These are phyloP conservation scores for Yamadazyma aaseri DNA, from an alignment of 1,139 yeast genomes.

Conservation along the genomic window DNA sequence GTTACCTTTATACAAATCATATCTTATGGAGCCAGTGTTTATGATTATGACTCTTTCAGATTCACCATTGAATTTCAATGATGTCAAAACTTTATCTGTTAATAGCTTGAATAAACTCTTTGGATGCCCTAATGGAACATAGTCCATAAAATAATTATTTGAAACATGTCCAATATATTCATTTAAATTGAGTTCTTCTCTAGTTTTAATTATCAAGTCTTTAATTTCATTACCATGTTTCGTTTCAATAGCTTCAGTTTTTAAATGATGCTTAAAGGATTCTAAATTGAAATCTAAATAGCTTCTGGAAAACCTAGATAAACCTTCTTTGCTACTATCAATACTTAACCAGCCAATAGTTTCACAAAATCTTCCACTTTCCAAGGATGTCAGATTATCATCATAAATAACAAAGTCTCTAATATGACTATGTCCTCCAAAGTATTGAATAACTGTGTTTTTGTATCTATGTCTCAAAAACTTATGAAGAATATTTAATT, in stretches of 20 bases:
- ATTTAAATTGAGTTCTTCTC: conserved; percentile 55
- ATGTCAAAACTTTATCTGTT: conserved; percentile 56
- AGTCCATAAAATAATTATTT: conserved; percentile 59
- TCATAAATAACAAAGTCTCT: conserved; percentile 80
- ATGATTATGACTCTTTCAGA: conserved; percentile 61
- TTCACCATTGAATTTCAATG: conserved; percentile 29
- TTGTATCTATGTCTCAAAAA: conserved; percentile 61
- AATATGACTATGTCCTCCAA: conserved; percentile 95
- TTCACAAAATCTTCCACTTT: conserved; percentile 91
- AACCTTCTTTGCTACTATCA: conserved; percentile 18
- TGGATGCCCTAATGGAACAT: conserved; percentile 63
- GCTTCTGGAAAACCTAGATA: conserved; percentile 46
- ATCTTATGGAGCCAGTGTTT: conserved; percentile 88
- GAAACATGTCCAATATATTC: conserved; percentile 64
- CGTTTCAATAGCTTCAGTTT: conserved; percentile 39
- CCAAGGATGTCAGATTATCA: conserved; percentile 66
- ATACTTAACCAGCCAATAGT: conserved; percentile 86
- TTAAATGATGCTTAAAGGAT: conserved; percentile 63
- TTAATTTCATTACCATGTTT: conserved; percentile 51
- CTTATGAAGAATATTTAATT: conserved; percentile 51
- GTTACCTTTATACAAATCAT: conserved; percentile 83
- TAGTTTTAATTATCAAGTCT: conserved; percentile 38
- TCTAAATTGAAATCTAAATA: conserved; percentile 79
- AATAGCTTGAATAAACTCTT: conserved; percentile 62
- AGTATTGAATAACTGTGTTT: conserved; percentile 67